Base-by-base conservation (phyloP, 169 alveolate genomes). In the Eimeria acervulina region DNA sequence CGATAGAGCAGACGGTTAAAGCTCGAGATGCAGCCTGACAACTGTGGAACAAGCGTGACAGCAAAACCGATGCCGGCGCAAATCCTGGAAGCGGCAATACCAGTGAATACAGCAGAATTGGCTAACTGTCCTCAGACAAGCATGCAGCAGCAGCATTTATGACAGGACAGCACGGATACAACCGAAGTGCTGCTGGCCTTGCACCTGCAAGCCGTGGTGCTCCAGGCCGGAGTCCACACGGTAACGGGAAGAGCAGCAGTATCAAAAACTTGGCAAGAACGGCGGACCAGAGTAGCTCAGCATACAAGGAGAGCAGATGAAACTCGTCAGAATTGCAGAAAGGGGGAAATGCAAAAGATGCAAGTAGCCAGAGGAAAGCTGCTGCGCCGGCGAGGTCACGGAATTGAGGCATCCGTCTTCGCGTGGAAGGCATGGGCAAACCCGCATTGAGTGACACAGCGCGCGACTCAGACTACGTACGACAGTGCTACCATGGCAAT, bases 1-100 rank as follows among this genome's bases (percentile, higher is more conserved):
- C 61, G 51, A 40, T 85, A 85, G 28, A 31, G 55, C 93, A 85
- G 44, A 51, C 13, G 5, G 42, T 85, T 80, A 28, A 85, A 85
- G 21, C 93, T 55, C 78, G 81, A 85, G 17, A 85, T 51, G 78
- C 93, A 85, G 93, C 93, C 78, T 85, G 93, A 23, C 63, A 85
- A 38, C 93, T 85, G 93, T 26, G 44, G 31, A 47, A 66, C 52
- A 85, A 85, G 33, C 26, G 26, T 21, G 19, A 17, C 51, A 28
- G 93, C 72, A 19, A 40, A 31, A 26, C 38, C 59, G 31, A 26
- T 26, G 78, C 47, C 51, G 36, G 59, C 80, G 47, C 42, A 47
- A 28, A 85, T 59, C 51, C 17, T 17, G 51, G 93, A 47, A 85
- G 55, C 33, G 10, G 81, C 5, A 47, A 5, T 44, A 47, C n/a